Percentiles rank a stretch among this genome's conserved stretches.
These are phyloP conservation scores for Termitomyces bulborhizus DNA, from an alignment of 768 basidiomycete species.

Conservation along the genomic window DNA sequence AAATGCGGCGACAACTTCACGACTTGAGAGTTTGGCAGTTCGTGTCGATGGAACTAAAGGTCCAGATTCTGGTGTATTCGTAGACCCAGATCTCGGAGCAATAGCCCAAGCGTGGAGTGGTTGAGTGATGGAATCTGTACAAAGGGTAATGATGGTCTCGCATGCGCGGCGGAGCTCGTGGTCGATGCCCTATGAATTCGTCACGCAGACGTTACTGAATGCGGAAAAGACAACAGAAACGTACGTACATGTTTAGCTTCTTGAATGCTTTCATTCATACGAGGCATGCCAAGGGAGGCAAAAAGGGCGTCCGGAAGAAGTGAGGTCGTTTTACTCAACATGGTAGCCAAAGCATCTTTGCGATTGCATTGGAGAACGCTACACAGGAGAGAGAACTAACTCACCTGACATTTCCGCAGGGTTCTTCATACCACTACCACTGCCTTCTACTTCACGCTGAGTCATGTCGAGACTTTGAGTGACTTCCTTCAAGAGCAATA, in stretches of 20 bases:
- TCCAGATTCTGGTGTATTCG: constrained; percentile 18
- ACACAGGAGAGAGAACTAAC: not conserved
- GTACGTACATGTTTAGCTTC: constrained; percentile 66
- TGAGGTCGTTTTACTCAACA: constrained; percentile 55
- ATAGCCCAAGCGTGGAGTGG: constrained; percentile 54
- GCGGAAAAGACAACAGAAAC: not conserved
- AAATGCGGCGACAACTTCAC: constrained; percentile 48
- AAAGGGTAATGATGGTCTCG: constrained; percentile 72
- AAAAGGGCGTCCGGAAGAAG: constrained; percentile 66
- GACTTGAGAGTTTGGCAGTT: constrained; percentile 41
- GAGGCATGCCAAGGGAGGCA: constrained; percentile 61
- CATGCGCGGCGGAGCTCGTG: constrained; percentile 78
- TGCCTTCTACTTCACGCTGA: constrained; percentile 37
- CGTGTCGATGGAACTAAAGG: constrained; percentile 3
- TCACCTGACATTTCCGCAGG: constrained; percentile 56
- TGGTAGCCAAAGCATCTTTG: constrained; percentile 49
- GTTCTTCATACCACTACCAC: constrained; percentile 20
- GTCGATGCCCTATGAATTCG: constrained; percentile 67
- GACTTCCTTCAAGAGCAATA: constrained; percentile 90
- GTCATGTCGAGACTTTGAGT: constrained; percentile 66
- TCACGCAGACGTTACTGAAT: not conserved
- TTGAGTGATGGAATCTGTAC: constrained; percentile 48
- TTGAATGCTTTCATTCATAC: constrained; percentile 52
- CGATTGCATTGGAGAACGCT: not conserved
- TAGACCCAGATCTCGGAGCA: constrained; percentile 20